Evolutionary conservation across 2,329 filamentous ascomycete species (phyloP).

Genomic region (Aspergillus sclerotialis): DNA sequence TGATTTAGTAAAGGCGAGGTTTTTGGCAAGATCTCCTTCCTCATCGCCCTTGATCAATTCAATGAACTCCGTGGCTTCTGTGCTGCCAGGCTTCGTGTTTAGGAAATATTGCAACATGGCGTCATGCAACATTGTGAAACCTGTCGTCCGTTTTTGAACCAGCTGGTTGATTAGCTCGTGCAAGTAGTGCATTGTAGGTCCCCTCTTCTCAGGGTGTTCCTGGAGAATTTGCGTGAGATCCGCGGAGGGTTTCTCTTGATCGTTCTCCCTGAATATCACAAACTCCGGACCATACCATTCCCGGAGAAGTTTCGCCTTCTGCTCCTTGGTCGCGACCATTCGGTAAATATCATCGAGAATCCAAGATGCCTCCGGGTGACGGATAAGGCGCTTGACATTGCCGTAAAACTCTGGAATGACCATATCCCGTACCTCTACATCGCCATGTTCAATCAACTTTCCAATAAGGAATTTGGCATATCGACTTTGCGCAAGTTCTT

Average conservation of each 20-base stretch:
- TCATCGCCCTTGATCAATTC: conserved; percentile 90
- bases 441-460: conserved; percentile 89
- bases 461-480: conserved; percentile 97
- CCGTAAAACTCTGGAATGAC: conserved; percentile 95
- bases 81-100: conserved; percentile 66
- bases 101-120: conserved; percentile 96
- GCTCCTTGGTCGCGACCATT: conserved; percentile 73
- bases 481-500: conserved; percentile 80
- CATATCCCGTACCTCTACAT: conserved; percentile 76
- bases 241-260: conserved; percentile 45
- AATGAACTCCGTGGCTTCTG: conserved; percentile 79
- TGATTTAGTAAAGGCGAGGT: conserved; percentile 89
- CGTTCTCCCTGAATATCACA: conserved; percentile 62
- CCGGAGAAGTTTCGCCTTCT: conserved; percentile 76
- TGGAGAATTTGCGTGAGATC: conserved; percentile 71
- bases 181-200: conserved; percentile 77
- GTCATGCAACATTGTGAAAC: conserved; percentile 96
- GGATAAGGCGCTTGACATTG: conserved; percentile 84
- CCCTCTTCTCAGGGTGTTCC: conserved; percentile 74
- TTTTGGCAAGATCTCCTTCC: conserved; percentile 83
- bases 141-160: conserved; percentile 92
- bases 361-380: conserved; percentile 94
- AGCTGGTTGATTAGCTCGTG: conserved; percentile 83
- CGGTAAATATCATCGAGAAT: conserved; percentile 97
- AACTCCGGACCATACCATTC: conserved; percentile 98